Conservation (phyloP, 495 filamentous ascomycete species). For the Penicillium diatomitis region DNA sequence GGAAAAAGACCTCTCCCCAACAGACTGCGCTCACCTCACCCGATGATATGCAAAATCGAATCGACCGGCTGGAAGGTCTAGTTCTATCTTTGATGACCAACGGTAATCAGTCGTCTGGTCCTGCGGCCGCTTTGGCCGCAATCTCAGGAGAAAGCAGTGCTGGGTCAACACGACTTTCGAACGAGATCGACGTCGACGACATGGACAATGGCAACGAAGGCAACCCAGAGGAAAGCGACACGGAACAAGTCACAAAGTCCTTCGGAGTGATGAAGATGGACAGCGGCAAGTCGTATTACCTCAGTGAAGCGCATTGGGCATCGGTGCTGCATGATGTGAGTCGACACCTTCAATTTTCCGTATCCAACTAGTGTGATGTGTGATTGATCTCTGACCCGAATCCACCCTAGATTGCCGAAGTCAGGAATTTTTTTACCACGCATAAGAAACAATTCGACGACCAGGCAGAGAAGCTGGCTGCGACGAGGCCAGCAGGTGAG, state of each 20-base stretch:
- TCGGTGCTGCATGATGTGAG: conserved; percentile 72
- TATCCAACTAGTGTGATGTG: neutral
- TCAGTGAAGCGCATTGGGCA: conserved; percentile 87
- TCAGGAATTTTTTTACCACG: conserved; percentile 74
- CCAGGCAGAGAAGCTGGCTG: conserved; percentile 53
- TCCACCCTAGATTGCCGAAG: conserved; percentile 69
- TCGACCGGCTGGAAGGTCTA: conserved; percentile 90
- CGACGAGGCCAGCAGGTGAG: conserved; percentile 48
- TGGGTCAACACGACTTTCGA: conserved; percentile 33
- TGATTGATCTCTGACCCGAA: neutral
- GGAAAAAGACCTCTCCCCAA: conserved; percentile 64
- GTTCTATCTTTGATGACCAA: conserved; percentile 96
- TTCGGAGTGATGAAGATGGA: conserved; percentile 84
- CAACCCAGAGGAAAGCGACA: conserved; percentile 65
- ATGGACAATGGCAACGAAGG: conserved; percentile 43
- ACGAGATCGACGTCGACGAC: conserved; percentile 50
- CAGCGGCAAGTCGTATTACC: conserved; percentile 76
- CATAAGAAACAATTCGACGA: conserved; percentile 63
- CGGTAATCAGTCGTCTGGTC: conserved; percentile 57
- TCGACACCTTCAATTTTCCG: neutral
- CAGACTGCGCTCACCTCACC: conserved; percentile 51
- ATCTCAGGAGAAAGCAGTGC: conserved; percentile 52
- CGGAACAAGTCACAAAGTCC: conserved; percentile 76
- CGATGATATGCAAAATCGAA: conserved; percentile 98
- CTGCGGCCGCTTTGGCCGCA: conserved; percentile 52